Evolutionary conservation across 441 rosid species (phyloP).

Genomic region (Melastoma candidum): DNA sequence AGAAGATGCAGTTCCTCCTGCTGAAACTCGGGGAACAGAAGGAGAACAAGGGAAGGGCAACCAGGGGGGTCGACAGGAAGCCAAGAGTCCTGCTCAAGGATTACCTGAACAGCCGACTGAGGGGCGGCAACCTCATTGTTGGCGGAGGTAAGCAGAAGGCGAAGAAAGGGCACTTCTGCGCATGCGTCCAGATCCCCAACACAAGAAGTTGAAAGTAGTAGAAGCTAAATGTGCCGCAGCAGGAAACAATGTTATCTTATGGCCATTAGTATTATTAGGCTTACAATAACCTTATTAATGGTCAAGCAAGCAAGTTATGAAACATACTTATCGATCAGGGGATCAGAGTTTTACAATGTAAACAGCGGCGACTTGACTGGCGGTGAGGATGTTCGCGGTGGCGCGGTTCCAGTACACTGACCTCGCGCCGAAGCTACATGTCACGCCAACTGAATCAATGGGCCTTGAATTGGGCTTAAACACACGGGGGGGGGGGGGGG

Average conservation of each 20-base stretch:
- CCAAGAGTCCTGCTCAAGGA: conserved; percentile 64
- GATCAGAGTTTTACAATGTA: no score
- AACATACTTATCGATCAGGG: no score
- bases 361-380: conserved; percentile 38
- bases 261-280: no score
- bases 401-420: conserved; percentile 65
- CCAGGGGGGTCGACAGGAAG: conserved; percentile 35
- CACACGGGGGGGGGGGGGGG: no score
- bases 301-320: no score
- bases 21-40: conserved; percentile 61
- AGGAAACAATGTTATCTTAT: not conserved
- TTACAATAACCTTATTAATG: no score
- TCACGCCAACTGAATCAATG: not conserved
- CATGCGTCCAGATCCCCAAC: conserved; percentile 64
- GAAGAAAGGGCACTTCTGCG: conserved; percentile 55
- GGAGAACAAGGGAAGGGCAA: conserved; percentile 36
- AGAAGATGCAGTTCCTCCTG: conserved; percentile 70
- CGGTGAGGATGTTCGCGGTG: conserved; percentile 53
- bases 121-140: conserved; percentile 10
- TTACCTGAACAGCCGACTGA: conserved; percentile 58
- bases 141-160: conserved; percentile 25
- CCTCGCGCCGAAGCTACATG: conserved; percentile 29
- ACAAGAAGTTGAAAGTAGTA: not conserved
- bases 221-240: conserved; percentile 36
- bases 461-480: no score